Evolutionary conservation across 352 stramenopile genomes (phyloP).

Genomic region (Globisporangium spiculum): DNA sequence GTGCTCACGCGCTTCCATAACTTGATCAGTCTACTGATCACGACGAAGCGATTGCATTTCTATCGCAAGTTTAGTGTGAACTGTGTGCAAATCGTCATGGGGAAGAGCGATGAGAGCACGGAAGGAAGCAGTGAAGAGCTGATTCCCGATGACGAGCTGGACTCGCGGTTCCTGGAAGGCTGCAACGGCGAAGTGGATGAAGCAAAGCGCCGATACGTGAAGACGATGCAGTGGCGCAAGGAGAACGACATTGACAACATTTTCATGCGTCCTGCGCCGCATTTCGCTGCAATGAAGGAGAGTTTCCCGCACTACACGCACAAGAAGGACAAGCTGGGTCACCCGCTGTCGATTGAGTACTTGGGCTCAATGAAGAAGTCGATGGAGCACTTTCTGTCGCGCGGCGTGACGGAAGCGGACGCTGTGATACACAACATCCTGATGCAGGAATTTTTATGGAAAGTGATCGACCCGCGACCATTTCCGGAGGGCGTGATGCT

Average conservation of each 20-base stretch:
- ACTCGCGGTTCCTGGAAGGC: slow-evolving; percentile 61
- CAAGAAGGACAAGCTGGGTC: slow-evolving; percentile 62
- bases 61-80: slow-evolving; percentile 34
- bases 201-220: slow-evolving; percentile 55
- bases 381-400: slow-evolving; percentile 49
- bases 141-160: slow-evolving; percentile 34
- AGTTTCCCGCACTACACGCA: slow-evolving; percentile 58
- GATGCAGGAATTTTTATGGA: slow-evolving; percentile 72
- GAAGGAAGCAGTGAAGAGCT: slow-evolving; percentile 28
- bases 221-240: slow-evolving; percentile 65
- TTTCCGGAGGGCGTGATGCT: slow-evolving; percentile 64
- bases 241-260: slow-evolving; percentile 71
- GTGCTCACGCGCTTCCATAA: slow-evolving; percentile 57
- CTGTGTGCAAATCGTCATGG: slow-evolving; percentile 40
- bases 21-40: slow-evolving; percentile 46
- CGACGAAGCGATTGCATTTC: slow-evolving; percentile 43
- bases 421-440: slow-evolving; percentile 61
- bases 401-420: slow-evolving; percentile 57
- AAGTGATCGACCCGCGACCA: slow-evolving; percentile 54
- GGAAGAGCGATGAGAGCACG: slow-evolving; percentile 37
- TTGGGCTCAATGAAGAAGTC: slow-evolving; percentile 59
- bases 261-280: slow-evolving; percentile 45
- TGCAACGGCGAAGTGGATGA: slow-evolving; percentile 70
- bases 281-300: slow-evolving; percentile 66
- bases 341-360: slow-evolving; percentile 56